These are phyloP conservation scores for Tolypocladium endophyticum DNA, from an alignment of 2,329 filamentous ascomycete genomes.

Conservation along the genomic window DNA sequence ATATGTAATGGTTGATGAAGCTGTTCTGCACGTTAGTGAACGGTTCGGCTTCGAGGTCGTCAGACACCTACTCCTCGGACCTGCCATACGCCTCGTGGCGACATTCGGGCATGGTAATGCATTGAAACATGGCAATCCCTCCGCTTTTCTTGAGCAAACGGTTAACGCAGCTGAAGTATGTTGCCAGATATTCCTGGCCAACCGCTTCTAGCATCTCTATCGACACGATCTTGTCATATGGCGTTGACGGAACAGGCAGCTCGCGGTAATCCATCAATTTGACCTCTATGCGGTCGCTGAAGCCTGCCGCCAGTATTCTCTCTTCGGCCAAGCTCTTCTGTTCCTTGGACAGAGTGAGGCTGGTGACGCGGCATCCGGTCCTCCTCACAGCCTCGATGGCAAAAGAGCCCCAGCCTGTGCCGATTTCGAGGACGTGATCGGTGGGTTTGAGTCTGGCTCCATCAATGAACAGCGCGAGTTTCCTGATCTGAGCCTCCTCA, in stretches of 20 bases:
- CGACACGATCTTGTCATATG: conserved; percentile 62
- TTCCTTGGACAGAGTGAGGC: conserved; percentile 56
- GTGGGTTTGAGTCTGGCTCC: conserved; percentile 51
- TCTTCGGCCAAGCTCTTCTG: conserved; percentile 59
- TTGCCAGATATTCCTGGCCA: conserved; percentile 54
- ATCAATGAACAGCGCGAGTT: conserved; percentile 55
- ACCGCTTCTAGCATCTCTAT: conserved; percentile 74
- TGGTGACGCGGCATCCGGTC: conserved; percentile 60
- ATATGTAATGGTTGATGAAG: conserved; percentile 70
- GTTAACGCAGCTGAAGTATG: conserved; percentile 57
- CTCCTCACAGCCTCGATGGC: conserved; percentile 57
- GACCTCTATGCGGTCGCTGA: conserved; percentile 51
- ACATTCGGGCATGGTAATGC: conserved; percentile 65
- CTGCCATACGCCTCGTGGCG: conserved; percentile 56
- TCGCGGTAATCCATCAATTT: conserved; percentile 59
- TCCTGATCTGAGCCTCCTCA: conserved; percentile 56
- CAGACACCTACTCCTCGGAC: conserved; percentile 44
- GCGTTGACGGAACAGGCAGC: conserved; percentile 38
- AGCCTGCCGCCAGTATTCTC: conserved; percentile 50
- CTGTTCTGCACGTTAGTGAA: conserved; percentile 12
- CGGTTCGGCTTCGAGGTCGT: background rate
- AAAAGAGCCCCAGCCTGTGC: conserved; percentile 66
- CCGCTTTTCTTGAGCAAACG: conserved; percentile 53
- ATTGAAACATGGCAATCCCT: conserved; percentile 62
- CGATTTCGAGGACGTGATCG: conserved; percentile 66